Percentiles rank a stretch among this genome's conserved stretches.
These are phyloP conservation scores for Talaromyces thailandensis DNA, from an alignment of 495 filamentous ascomycete species.

Conservation along the genomic window DNA sequence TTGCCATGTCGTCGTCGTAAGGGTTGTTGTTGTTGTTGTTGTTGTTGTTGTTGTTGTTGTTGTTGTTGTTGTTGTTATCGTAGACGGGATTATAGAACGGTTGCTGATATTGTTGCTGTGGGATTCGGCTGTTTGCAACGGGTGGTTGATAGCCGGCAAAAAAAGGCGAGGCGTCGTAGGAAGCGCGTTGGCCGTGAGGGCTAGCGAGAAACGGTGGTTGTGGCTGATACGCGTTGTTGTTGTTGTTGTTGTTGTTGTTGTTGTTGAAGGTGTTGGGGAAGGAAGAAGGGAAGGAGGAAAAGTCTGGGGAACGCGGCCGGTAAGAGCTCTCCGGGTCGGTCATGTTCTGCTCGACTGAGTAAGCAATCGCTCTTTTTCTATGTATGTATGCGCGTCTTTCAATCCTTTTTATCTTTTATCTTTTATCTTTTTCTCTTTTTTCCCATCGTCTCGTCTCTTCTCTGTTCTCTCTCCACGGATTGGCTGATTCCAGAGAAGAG, in stretches of 20 bases:
- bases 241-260: no score
- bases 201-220: conserved; percentile 20
- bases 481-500: conserved; percentile 3
- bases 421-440: conserved; percentile 5
- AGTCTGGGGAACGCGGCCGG: conserved; percentile 37
- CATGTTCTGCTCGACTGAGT: conserved; percentile 16
- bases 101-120: conserved; percentile 19
- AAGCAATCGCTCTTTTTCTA: conserved; percentile 13
- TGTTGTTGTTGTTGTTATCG: no score
- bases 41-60: no score
- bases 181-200: conserved; percentile 29
- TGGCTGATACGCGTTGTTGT: conserved; percentile 25
- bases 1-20: conserved; percentile 33
- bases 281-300: conserved; percentile 38
- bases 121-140: conserved; percentile 8
- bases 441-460: conserved; percentile 4
- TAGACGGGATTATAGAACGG: conserved; percentile 9
- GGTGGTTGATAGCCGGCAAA: conserved; percentile 28
- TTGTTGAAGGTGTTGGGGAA: conserved; percentile 16
- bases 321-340: conserved; percentile 35
- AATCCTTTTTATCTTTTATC: no score
- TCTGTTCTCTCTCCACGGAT: conserved; percentile 3
- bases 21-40: conserved; percentile 9
- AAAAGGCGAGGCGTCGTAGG: conserved; percentile 34
- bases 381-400: no score